These are phyloP conservation scores for Volvariella surrecta DNA, from an alignment of 1,284 basidiomycete genomes.

Conservation along the genomic window DNA sequence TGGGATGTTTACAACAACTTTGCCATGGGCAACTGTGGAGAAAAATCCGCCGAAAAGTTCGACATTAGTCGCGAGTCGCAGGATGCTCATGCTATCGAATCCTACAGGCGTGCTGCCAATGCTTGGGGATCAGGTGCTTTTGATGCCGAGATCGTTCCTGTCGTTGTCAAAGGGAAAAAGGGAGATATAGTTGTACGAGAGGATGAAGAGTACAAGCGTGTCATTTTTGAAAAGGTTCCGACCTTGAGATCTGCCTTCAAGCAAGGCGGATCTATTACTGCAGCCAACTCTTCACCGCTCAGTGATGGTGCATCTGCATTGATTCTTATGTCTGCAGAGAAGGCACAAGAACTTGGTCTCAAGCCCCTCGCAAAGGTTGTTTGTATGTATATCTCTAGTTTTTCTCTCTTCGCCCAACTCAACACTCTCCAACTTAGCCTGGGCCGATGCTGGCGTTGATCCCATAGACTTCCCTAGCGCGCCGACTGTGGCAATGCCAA, in stretches of 20 bases:
- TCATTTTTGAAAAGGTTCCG: conserved; percentile 89
- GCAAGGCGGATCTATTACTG: conserved; percentile 84
- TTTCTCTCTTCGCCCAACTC: not conserved
- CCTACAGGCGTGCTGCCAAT: conserved; percentile 86
- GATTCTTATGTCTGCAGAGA: conserved; percentile 87
- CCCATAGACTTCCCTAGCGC: conserved; percentile 98
- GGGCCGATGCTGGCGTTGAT: conserved; percentile 93
- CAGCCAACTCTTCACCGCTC: conserved; percentile 93
- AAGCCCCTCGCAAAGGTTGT: conserved; percentile 89
- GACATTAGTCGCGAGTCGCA: conserved; percentile 80
- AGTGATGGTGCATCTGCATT: conserved; percentile 98
- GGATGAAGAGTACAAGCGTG: conserved; percentile 97
- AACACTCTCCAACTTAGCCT: conserved; percentile 45
- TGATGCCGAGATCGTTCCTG: conserved; percentile 83
- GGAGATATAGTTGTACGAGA: conserved; percentile 85
- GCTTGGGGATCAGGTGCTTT: conserved; percentile 88
- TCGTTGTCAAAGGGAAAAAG: conserved; percentile 94
- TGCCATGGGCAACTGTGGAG: conserved; percentile 95
- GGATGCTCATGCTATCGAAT: conserved; percentile 89
- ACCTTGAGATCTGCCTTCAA: conserved; percentile 85
- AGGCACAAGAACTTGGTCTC: conserved; percentile 80
- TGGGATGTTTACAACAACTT: conserved; percentile 96
- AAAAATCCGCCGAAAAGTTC: conserved; percentile 80
- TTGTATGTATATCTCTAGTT: conserved; percentile 43
- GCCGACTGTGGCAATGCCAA: conserved; percentile 86